phyloP scores from a whole-genome alignment of 768 basidiomycete genomes.

The Leccinum subtestaceum region DNA sequence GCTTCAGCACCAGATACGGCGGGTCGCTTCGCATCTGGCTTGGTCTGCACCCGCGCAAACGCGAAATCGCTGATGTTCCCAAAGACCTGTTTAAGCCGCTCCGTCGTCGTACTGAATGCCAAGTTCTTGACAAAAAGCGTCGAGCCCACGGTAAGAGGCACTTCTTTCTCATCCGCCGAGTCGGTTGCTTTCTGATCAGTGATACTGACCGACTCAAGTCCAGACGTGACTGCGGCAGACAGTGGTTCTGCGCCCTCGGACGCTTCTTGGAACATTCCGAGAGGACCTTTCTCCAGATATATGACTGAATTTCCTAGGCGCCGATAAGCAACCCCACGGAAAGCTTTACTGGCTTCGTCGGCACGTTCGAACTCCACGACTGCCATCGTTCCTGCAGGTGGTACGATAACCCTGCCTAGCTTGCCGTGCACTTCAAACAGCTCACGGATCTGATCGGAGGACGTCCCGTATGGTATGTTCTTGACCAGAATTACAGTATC shows the following conservation, averaged over 20 bases:
- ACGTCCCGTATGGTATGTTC: slow-evolving; percentile 93
- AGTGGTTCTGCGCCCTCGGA: slow-evolving; percentile 26
- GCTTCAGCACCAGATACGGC: slow-evolving; percentile 29
- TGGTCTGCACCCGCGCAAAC: slow-evolving; percentile 89
- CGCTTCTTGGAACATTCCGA: slow-evolving; percentile 69
- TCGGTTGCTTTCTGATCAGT: slow-evolving; percentile 39
- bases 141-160: slow-evolving; percentile 57
- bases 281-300: slow-evolving; percentile 90
- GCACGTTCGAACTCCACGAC: slow-evolving; percentile 82
- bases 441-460: slow-evolving; percentile 67
- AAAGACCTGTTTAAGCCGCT: slow-evolving; percentile 67
- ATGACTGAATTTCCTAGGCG: slow-evolving; percentile 86
- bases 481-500: slow-evolving; percentile 89
- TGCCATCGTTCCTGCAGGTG: slow-evolving; percentile 91
- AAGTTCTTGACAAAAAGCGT: slow-evolving; percentile 96
- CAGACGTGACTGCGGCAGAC: slow-evolving; percentile 13
- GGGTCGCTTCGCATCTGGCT: slow-evolving; percentile 75
- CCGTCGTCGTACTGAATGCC: slow-evolving; percentile 72
- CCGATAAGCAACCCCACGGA: slow-evolving; percentile 81
- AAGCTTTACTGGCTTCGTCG: slow-evolving; percentile 70
- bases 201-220: slow-evolving; percentile 39
- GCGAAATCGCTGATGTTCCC: slow-evolving; percentile 73
- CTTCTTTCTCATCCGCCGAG: slow-evolving; percentile 36
- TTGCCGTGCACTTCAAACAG: slow-evolving; percentile 77
- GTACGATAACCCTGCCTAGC: slow-evolving; percentile 70